Evolutionary conservation across 768 basidiomycete species (phyloP).

Genomic region (Gloeopeniophorella convolvens): DNA sequence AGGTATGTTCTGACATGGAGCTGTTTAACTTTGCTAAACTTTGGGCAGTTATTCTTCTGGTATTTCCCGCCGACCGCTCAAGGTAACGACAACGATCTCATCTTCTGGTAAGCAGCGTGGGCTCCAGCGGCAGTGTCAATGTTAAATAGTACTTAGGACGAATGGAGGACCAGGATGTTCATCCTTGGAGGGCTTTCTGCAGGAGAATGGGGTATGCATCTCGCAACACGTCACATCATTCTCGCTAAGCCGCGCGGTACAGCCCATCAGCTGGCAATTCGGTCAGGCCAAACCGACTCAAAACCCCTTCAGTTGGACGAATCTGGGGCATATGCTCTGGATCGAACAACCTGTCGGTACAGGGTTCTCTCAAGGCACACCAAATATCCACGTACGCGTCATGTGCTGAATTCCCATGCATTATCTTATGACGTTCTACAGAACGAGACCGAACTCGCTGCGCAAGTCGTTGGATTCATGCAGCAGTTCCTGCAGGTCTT

Average conservation of each 20-base stretch:
- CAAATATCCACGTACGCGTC: slow-evolving; percentile 12
- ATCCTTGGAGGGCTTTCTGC: slow-evolving; percentile 17
- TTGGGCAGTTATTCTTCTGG: slow-evolving; percentile 19
- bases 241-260: neutral
- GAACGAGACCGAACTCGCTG: slow-evolving; percentile 18
- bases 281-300: slow-evolving; percentile 19
- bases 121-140: neutral
- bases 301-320: slow-evolving; percentile 20
- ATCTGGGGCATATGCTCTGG: slow-evolving; percentile 21
- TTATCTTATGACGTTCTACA: neutral
- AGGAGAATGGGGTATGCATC: slow-evolving; percentile 19
- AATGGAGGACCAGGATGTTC: slow-evolving; percentile 22
- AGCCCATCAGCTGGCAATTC: slow-evolving; percentile 21
- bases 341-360: slow-evolving; percentile 21
- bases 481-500: slow-evolving; percentile 18
- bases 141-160: slow-evolving; percentile 10
- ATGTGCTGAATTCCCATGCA: neutral
- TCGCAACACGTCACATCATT: neutral
- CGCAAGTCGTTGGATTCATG: slow-evolving; percentile 16
- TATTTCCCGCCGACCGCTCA: slow-evolving; percentile 15
- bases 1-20: neutral
- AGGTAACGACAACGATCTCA: slow-evolving; percentile 17
- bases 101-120: slow-evolving; percentile 14
- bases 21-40: neutral
- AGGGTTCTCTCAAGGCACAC: slow-evolving; percentile 18